Evolutionary conservation across 768 basidiomycete genomes (phyloP).

Genomic region (Lactifluus volemus): DNA sequence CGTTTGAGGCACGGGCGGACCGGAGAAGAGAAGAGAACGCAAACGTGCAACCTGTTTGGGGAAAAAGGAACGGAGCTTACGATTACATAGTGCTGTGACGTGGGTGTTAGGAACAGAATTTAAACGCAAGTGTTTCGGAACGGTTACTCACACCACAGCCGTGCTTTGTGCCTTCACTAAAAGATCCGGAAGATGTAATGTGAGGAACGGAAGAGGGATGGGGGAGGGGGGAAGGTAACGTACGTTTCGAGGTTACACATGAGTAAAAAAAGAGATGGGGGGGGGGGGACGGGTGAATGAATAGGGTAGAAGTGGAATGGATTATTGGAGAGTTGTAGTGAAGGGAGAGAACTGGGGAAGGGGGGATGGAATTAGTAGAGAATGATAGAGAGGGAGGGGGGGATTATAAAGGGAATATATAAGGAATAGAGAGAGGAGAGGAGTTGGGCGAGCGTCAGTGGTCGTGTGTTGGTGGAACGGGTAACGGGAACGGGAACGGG

Average conservation of each 20-base stretch:
- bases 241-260: conserved; percentile 37
- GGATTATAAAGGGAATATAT: conserved; percentile 14
- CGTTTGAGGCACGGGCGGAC: conserved; percentile 9
- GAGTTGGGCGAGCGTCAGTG: conserved; percentile 3
- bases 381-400: conserved; percentile 12
- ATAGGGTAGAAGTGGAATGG: conserved; percentile 2
- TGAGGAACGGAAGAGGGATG: conserved; percentile 15
- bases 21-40: background rate
- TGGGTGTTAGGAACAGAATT: conserved; percentile 19
- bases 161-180: conserved; percentile 64
- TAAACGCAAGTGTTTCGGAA: conserved; percentile 19
- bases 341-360: background rate
- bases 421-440: conserved; percentile 14
- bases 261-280: background rate
- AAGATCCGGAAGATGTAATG: conserved; percentile 20
- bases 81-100: conserved; percentile 55
- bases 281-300: background rate
- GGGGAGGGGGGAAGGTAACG: conserved; percentile 20
- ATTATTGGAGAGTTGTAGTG: background rate
- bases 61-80: conserved; percentile 32
- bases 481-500: no score
- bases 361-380: conserved; percentile 9
- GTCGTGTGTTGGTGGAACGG: background rate
- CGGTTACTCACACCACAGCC: conserved; percentile 49
- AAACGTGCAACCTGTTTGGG: conserved; percentile 6